A percentile compares a stretch with the other conserved stretches of the same genome.
phyloP scores from a whole-genome alignment of 208 protist species.

The Leishmania tropica region DNA sequence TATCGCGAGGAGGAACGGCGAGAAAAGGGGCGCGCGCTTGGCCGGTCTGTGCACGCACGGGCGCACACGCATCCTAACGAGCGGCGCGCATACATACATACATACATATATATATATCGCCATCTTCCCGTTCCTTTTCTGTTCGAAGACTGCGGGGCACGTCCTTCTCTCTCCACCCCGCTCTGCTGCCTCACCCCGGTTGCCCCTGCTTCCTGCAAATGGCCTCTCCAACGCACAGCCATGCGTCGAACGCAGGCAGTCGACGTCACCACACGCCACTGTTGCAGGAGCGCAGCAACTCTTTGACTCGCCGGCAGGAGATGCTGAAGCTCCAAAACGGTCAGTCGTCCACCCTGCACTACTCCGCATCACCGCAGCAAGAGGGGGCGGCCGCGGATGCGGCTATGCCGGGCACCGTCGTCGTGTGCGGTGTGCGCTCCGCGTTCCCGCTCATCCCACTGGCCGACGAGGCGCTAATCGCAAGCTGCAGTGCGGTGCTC shows the following conservation, averaged over 20 bases:
- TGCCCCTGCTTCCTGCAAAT: background rate
- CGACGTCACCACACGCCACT: slow-evolving; percentile 27
- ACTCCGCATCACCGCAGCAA: background rate
- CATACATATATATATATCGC: background rate
- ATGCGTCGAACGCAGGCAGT: slow-evolving; percentile 3
- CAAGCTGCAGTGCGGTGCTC: slow-evolving; percentile 4
- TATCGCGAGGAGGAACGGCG: background rate
- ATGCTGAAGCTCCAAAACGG: slow-evolving; percentile 12
- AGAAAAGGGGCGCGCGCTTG: background rate
- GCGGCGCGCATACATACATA: no score
- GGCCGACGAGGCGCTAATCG: background rate
- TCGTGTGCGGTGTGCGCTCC: slow-evolving; percentile 21
- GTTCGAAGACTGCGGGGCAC: background rate
- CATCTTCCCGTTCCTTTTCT: background rate
- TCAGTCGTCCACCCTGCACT: background rate
- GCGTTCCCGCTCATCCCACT: slow-evolving; percentile 21
- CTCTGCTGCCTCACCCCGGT: background rate
- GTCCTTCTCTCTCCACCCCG: background rate
- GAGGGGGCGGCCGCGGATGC: background rate
- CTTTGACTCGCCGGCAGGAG: slow-evolving; percentile 21
- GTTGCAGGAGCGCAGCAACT: slow-evolving; percentile 20
- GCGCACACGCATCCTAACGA: no score
- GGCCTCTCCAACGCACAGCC: slow-evolving; percentile 13
- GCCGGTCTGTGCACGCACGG: background rate
- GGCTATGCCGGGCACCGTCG: background rate